A percentile compares a stretch with the other conserved stretches of the same genome.
These are phyloP conservation scores for Poa annua DNA, from an alignment of 176 grass and related monocot genomes.

Conservation along the genomic window DNA sequence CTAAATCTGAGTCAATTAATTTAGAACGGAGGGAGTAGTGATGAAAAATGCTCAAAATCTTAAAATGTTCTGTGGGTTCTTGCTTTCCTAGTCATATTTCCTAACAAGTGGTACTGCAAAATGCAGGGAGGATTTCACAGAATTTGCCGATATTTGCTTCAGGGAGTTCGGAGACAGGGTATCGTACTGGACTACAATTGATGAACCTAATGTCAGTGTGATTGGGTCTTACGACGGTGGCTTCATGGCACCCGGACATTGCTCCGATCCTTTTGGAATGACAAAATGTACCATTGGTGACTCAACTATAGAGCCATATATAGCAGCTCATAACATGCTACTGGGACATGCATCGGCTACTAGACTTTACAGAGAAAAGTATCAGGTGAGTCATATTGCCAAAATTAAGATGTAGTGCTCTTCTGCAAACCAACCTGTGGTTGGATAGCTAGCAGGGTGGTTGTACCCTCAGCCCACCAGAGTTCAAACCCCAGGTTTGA, in stretches of 20 bases:
- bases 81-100: constrained; percentile 6
- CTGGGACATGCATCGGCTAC: constrained; percentile 51
- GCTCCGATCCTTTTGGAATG: constrained; percentile 61
- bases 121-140: constrained; percentile 59
- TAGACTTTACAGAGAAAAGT: constrained; percentile 53
- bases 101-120: background rate
- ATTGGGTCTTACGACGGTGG: constrained; percentile 41
- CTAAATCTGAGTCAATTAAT: too few relatives aligned
- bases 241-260: constrained; percentile 44
- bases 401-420: background rate
- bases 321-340: constrained; percentile 57
- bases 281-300: constrained; percentile 50
- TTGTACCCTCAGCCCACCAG: too few relatives aligned
- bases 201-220: constrained; percentile 2
- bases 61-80: background rate
- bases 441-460: too few relatives aligned
- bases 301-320: constrained; percentile 67
- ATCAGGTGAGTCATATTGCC: constrained; percentile 41
- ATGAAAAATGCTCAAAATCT: background rate
- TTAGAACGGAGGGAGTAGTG: too few relatives aligned
- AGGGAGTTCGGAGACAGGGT: constrained; percentile 57
- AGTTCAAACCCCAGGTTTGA: too few relatives aligned
- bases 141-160: constrained; percentile 58
- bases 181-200: constrained; percentile 49
- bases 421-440: background rate